These are phyloP conservation scores for Erodium trifolium DNA, from an alignment of 441 rosid species.

Conservation along the genomic window DNA sequence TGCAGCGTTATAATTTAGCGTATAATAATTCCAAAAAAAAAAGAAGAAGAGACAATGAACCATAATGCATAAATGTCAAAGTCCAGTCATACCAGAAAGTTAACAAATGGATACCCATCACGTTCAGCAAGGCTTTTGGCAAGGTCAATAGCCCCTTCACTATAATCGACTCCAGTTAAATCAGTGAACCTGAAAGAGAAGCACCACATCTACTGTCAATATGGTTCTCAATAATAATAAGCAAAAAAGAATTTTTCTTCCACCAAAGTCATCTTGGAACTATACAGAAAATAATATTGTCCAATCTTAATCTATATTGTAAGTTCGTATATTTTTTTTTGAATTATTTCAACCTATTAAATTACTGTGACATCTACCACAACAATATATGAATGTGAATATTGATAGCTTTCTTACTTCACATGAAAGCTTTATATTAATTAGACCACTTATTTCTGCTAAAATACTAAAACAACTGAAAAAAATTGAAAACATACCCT, in stretches of 20 bases:
- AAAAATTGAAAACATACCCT: conserved; percentile 54
- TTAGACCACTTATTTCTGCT: not conserved
- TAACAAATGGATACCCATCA: conserved; percentile 57
- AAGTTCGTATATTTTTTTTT: not conserved
- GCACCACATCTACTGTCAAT: not conserved
- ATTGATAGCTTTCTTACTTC: not conserved
- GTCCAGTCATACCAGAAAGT: conserved; percentile 52
- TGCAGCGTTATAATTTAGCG: not conserved
- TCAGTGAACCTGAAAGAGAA: conserved; percentile 62
- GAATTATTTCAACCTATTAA: not conserved
- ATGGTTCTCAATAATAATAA: not conserved
- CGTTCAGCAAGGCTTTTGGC: conserved; percentile 73
- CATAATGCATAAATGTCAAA: not conserved
- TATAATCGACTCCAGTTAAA: conserved; percentile 79
- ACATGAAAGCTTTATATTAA: not conserved
- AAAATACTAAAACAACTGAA: not conserved
- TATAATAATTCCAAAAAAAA: not conserved
- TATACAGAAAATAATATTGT: not conserved
- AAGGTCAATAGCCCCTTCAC: conserved; percentile 83
- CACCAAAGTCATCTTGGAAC: not conserved
- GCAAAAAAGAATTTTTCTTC: not conserved
- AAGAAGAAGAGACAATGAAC: not conserved
- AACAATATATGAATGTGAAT: too few species aligned
- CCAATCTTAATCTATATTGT: not conserved
- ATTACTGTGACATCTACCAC: not conserved